Evolutionary conservation across 345 rosid species (phyloP).

Genomic region (Bruguiera sexangula): DNA sequence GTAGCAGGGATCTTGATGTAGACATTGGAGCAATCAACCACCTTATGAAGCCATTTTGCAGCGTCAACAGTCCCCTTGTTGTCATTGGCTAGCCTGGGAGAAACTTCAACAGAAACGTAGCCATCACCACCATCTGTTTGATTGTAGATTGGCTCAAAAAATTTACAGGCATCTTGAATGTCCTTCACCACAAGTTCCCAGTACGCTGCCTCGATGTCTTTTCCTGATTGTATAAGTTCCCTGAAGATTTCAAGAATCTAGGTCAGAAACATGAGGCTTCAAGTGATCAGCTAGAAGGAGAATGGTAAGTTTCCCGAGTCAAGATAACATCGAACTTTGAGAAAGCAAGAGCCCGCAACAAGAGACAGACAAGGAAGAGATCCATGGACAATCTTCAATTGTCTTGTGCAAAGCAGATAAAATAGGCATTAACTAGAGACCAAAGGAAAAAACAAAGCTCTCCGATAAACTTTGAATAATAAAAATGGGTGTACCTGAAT

Average conservation of each 20-base stretch:
- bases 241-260: constrained; percentile 35
- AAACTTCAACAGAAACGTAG: constrained; percentile 96
- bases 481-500: constrained; percentile 55
- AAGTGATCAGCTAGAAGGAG: neutral
- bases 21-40: constrained; percentile 76
- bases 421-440: neutral
- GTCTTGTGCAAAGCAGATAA: neutral
- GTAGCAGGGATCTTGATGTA: constrained; percentile 98
- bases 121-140: constrained; percentile 92
- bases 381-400: neutral
- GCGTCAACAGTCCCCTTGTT: constrained; percentile 85
- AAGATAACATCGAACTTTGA: neutral
- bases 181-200: constrained; percentile 99
- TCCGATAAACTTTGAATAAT: neutral
- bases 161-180: constrained; percentile 96
- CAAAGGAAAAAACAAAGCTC: neutral
- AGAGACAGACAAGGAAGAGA: neutral
- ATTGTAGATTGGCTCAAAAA: constrained; percentile 89
- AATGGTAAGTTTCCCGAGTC: constrained; percentile 2
- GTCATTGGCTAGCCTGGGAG: constrained; percentile 92
- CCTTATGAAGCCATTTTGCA: constrained; percentile 82
- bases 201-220: constrained; percentile 79
- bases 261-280: constrained; percentile 1
- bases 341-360: neutral
- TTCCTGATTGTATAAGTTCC: constrained; percentile 86